Evolutionary conservation across 305 asterid species (phyloP), one percentile per base, ranked within the genome.

Genomic region (Rubia peregrina): DNA sequence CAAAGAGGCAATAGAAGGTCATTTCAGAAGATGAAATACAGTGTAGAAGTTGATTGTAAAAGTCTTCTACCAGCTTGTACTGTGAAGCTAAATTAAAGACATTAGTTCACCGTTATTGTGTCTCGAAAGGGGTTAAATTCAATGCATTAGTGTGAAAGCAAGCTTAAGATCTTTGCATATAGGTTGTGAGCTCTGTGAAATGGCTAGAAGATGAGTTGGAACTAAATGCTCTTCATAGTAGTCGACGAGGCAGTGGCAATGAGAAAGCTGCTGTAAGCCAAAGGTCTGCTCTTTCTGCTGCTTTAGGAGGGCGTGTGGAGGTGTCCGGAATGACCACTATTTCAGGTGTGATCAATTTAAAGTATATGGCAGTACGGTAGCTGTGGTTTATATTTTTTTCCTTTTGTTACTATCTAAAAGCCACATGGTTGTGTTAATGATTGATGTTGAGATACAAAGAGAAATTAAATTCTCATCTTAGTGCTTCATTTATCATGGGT

Each of bases 151-250:
- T 57, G 17, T 24, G 65, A 56, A 69, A 21, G 56, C 14, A 7
- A 62, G 42, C 56, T 57, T 22, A 69, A 12, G 22, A 64, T 70
- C 26, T 22, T 30, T 46, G 71, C 80, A 75, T 61, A 56, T 88
- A 95, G 99, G 99, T 95, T 71, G 99, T 95, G 77, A 95, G 99
- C 87, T 90, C 99, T 69, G 99, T 95, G 78, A 92, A 95, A 78
- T 95, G 99, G 99, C 99, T 95, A 81, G 99, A 95, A 84, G 99
- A 95, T 87, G 99, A 95, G 88, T 84, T 95, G 89, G 99, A 95
- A 87, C 96, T 95, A 70, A 95, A 92, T 78, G 96, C 98, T 73
- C 97, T 95, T 81, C 99, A 95, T 80, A 92, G 96, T 79, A 95
- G 98, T 78, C 86, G 90, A 76, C 88, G 91, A 65, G 99, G 97